Base-by-base conservation (phyloP, 2,329 filamentous ascomycete genomes). In the Claviceps cyperi region DNA sequence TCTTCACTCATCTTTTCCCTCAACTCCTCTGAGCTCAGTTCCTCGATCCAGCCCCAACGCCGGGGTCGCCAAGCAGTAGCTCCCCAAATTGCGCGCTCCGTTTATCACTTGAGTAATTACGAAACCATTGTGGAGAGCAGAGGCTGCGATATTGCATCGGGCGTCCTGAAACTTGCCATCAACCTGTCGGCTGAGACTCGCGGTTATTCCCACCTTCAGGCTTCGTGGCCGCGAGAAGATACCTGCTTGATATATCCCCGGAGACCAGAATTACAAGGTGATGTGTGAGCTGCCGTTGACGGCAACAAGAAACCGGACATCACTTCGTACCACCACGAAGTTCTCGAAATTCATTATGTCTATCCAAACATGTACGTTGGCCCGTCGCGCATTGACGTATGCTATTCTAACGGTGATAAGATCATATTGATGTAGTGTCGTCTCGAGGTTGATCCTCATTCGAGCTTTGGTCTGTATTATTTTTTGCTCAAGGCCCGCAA, bases 21-120 rank as follows among this genome's bases (percentile, higher is more conserved):
- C 45, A 13, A 46, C n/a, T 14, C 22, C 5, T 17, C 37, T 48
- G 28, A 46, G 46, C 37, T 38, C 40, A 37, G 11, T 46, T 8
- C 41, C 51, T 22, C 19, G 47, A 40, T 38, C 46, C 22, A 48
- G 66, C 72, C 74, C 74, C 72, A 76, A 72, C 59, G 73, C 54
- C 57, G 73, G 73, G 74, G 73, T 74, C 54, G 58, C 58, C 55
- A 61, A 58, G 57, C 59, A 71, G 59, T 76, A 70, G 67, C 55
- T 13, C 55, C 51, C 48, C n/a, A 22, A 45, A 46, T 50, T 49
- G 44, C 46, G 54, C 54, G 58, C 59, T 58, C 62, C 57, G 52
- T 48, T 57, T 60, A 58, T 54, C 52, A 15, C 44, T 40, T 46
- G 48, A 48, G 46, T 53, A 55, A 48, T 52, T 48, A 48, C 43